Evolutionary conservation across 805 yeast species (phyloP).

Genomic region (Ogataea henricii): DNA sequence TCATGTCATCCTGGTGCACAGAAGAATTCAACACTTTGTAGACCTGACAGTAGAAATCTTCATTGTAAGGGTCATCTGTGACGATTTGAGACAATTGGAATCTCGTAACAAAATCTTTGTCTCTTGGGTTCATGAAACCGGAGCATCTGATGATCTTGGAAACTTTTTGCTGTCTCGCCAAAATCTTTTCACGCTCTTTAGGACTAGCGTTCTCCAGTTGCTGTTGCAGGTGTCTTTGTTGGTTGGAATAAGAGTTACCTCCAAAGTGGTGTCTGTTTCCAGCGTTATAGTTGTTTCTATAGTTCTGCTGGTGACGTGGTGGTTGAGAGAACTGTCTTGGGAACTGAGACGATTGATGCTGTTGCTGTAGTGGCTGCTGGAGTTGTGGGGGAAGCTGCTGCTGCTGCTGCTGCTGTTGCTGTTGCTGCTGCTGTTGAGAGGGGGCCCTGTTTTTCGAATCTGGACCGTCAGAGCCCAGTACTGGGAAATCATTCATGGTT

Average conservation of each 20-base stretch:
- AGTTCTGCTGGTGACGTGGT: slow-evolving; percentile 8
- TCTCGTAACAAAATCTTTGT: slow-evolving; percentile 92
- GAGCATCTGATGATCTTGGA: slow-evolving; percentile 76
- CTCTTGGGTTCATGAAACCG: slow-evolving; percentile 96
- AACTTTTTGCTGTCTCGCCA: slow-evolving; percentile 72
- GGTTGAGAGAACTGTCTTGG: slow-evolving; percentile 11
- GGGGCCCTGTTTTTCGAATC: slow-evolving; percentile 5
- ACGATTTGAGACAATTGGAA: slow-evolving; percentile 94
- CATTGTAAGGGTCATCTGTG: slow-evolving; percentile 95
- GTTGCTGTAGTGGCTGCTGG: slow-evolving; percentile 8
- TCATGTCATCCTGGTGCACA: slow-evolving; percentile 59
- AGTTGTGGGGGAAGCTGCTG: slow-evolving; percentile 12
- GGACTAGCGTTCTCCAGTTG: slow-evolving; percentile 53
- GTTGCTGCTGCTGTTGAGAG: slow-evolving; percentile 10
- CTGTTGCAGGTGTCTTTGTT: slow-evolving; percentile 32
- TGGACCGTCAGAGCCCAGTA: slow-evolving; percentile 14
- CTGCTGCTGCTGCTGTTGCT: slow-evolving; percentile 7
- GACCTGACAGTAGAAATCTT: slow-evolving; percentile 95
- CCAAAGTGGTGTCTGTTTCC: slow-evolving; percentile 14
- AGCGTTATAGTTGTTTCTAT: slow-evolving; percentile 8
- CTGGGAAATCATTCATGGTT: slow-evolving; percentile 25
- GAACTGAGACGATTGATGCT: slow-evolving; percentile 9
- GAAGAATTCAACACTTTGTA: slow-evolving; percentile 70
- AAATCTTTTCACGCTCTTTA: slow-evolving; percentile 69
- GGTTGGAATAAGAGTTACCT: slow-evolving; percentile 11